Evolutionary conservation across 371 early-diverging fungal species (phyloP).

Genomic region (Mucor saturninus): DNA sequence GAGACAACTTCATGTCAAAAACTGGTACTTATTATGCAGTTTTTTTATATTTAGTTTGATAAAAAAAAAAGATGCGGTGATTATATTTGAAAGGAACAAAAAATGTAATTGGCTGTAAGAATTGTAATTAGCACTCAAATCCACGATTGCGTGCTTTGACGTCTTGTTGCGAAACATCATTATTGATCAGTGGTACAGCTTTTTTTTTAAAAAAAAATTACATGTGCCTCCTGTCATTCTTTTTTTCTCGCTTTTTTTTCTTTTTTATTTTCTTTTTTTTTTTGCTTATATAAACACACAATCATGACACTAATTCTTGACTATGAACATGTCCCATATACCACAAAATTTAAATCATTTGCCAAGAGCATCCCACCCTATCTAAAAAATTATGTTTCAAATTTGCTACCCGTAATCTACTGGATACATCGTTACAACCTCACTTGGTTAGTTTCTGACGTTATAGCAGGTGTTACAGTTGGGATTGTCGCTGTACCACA

Average conservation of each 20-base stretch:
- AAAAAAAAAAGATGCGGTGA: too few relatives aligned
- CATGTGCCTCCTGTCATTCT: background rate
- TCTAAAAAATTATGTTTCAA: conserved; percentile 18
- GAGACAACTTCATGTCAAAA: too few relatives aligned
- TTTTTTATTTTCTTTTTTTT: conserved; percentile 7
- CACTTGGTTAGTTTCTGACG: conserved; percentile 79
- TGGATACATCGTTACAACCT: conserved; percentile 80
- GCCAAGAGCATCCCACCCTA: conserved; percentile 16
- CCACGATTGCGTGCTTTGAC: conserved; percentile 36
- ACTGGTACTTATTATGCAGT: too few relatives aligned
- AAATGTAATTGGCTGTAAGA: conserved; percentile 12
- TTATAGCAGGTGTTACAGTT: conserved; percentile 89
- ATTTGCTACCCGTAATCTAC: conserved; percentile 63
- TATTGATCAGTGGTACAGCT: conserved; percentile 17
- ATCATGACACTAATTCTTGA: conserved; percentile 19
- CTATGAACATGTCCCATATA: conserved; percentile 26
- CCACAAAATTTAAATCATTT: conserved; percentile 12
- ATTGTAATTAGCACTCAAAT: conserved; percentile 13
- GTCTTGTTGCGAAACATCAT: conserved; percentile 34
- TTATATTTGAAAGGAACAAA: too few relatives aligned
- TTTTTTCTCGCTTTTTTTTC: conserved; percentile 5
- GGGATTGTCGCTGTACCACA: conserved; percentile 88
- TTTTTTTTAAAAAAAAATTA: background rate
- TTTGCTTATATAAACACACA: conserved; percentile 1
- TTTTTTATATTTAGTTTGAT: too few relatives aligned